These are phyloP conservation scores for Clonostachys rosea DNA, from an alignment of 2,329 filamentous ascomycete species.

Conservation along the genomic window DNA sequence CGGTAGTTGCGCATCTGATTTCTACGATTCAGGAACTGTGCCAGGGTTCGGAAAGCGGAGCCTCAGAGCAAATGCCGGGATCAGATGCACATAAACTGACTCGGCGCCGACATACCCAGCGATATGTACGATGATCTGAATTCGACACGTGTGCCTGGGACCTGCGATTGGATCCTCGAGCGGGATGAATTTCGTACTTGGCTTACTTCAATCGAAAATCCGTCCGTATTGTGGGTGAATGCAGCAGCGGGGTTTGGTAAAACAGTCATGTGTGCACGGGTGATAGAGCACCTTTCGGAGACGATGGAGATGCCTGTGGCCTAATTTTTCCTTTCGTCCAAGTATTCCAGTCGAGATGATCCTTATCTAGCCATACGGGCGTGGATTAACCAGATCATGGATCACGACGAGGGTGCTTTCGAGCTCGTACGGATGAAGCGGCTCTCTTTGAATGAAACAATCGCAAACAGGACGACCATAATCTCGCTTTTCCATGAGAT, in stretches of 20 bases:
- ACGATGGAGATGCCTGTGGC: slow-evolving; percentile 2
- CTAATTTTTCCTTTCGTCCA: slow-evolving; percentile 24
- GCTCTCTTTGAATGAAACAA: too few species aligned
- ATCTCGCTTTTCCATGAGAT: slow-evolving; percentile 9
- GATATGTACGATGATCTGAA: slow-evolving; percentile 11
- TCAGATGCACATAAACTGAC: too few species aligned
- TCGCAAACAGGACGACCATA: slow-evolving; percentile 10
- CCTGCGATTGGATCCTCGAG: slow-evolving; percentile 18
- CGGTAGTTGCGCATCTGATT: too few species aligned
- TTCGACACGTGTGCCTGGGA: slow-evolving; percentile 9
- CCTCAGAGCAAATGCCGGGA: too few species aligned
- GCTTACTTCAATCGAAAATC: slow-evolving; percentile 3
- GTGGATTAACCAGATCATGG: slow-evolving; percentile 18
- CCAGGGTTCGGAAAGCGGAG: too few species aligned
- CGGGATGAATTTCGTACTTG: slow-evolving; percentile 8
- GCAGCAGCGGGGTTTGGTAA: slow-evolving; percentile 22
- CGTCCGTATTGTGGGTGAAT: slow-evolving; percentile 21
- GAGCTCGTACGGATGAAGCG: slow-evolving; percentile 2
- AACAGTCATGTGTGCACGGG: slow-evolving; percentile 19
- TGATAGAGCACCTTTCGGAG: slow-evolving; percentile 13
- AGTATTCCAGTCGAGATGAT: slow-evolving; percentile 12
- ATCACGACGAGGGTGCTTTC: slow-evolving; percentile 4
- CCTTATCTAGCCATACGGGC: slow-evolving; percentile 16
- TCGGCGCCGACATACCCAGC: slow-evolving; percentile 1
- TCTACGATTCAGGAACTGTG: too few species aligned